Conservation (phyloP, 495 filamentous ascomycete genomes). For the Penicillium tannophilum region DNA sequence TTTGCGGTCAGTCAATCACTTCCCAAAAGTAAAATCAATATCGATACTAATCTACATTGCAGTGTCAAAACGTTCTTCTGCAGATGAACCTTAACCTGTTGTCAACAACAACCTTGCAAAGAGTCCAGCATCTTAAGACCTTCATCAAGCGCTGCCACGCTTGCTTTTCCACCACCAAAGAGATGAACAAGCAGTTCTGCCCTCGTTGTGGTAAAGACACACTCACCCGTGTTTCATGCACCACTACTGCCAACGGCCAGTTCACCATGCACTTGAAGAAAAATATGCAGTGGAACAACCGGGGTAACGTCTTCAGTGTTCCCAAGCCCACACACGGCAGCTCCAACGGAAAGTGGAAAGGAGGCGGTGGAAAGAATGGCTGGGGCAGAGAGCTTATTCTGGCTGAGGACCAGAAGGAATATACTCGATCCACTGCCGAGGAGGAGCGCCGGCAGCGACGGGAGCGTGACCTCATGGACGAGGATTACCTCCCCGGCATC, state of each 20-base stretch:
- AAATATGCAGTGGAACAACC: slow-evolving; percentile 95
- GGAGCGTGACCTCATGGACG: slow-evolving; percentile 87
- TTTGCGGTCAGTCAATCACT: slow-evolving; percentile 67
- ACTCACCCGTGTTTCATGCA: slow-evolving; percentile 82
- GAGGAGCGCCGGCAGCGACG: slow-evolving; percentile 60
- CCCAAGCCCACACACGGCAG: slow-evolving; percentile 86
- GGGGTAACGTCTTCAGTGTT: slow-evolving; percentile 85
- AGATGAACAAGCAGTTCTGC: slow-evolving; percentile 92
- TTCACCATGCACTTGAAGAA: slow-evolving; percentile 89
- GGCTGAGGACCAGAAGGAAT: slow-evolving; percentile 97
- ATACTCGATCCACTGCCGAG: slow-evolving; percentile 61
- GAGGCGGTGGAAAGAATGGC: slow-evolving; percentile 80
- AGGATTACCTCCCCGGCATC: slow-evolving; percentile 87
- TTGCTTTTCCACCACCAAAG: slow-evolving; percentile 83
- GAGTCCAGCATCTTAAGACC: slow-evolving; percentile 77
- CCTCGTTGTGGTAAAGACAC: slow-evolving; percentile 86
- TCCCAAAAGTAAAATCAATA: not conserved
- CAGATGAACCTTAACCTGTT: slow-evolving; percentile 94
- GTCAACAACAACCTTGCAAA: slow-evolving; percentile 66
- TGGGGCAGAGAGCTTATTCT: slow-evolving; percentile 85
- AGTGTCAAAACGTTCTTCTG: slow-evolving; percentile 85
- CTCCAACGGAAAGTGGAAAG: slow-evolving; percentile 70
- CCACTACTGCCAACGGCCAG: slow-evolving; percentile 74
- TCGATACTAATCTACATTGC: not conserved
- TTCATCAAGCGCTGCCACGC: slow-evolving; percentile 93